Evolutionary conservation across 2,329 filamentous ascomycete species (phyloP).

Genomic region (Fusarium virguliforme): DNA sequence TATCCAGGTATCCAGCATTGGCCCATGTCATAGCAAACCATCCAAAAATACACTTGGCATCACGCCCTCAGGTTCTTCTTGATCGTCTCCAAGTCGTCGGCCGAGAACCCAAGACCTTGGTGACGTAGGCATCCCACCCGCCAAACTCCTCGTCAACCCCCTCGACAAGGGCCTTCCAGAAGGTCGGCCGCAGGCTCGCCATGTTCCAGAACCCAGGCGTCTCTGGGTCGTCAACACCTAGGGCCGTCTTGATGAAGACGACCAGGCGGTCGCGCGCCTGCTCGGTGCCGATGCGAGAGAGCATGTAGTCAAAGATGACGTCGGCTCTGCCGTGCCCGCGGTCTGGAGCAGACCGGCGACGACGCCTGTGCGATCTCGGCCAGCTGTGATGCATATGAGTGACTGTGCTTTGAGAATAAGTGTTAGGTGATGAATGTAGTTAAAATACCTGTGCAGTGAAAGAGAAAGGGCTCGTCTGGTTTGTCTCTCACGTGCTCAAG

Average conservation of each 20-base stretch:
- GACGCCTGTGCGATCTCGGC: constrained; percentile 70
- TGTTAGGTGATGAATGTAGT: no score
- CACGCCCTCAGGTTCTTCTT: constrained; percentile 61
- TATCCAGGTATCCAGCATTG: neutral
- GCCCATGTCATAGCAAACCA: neutral
- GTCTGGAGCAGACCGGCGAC: constrained; percentile 66
- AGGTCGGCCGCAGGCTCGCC: constrained; percentile 60
- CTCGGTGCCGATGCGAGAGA: constrained; percentile 70
- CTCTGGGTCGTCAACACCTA: constrained; percentile 56
- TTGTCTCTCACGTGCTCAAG: constrained; percentile 66
- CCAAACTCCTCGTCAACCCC: constrained; percentile 62
- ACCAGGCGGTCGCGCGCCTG: constrained; percentile 66
- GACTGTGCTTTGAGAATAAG: neutral
- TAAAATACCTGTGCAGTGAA: constrained; percentile 68
- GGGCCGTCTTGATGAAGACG: constrained; percentile 58
- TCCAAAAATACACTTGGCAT: neutral
- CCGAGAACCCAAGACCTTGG: constrained; percentile 63
- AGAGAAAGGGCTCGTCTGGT: constrained; percentile 63
- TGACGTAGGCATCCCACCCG: constrained; percentile 67
- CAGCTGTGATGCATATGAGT: constrained; percentile 56
- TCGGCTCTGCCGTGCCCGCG: constrained; percentile 63
- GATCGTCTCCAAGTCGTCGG: constrained; percentile 63
- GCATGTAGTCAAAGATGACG: constrained; percentile 66
- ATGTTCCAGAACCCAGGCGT: constrained; percentile 68
- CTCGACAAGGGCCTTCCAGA: constrained; percentile 65